Conservation (phyloP, 768 basidiomycete genomes). For the Nidula microcarpa region DNA sequence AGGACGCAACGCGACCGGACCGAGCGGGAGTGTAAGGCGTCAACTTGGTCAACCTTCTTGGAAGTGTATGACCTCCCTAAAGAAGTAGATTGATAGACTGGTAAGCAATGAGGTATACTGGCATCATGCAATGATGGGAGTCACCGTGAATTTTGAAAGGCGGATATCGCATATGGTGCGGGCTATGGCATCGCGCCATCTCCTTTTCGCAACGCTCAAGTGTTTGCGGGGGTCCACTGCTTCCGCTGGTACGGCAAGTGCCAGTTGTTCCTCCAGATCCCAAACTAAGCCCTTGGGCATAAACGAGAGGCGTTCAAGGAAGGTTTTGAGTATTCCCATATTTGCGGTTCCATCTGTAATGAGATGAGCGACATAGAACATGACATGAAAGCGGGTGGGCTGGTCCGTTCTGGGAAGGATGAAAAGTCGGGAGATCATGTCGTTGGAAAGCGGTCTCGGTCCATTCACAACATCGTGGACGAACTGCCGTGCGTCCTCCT, state of each 20-base stretch:
- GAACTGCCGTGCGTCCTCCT: slow-evolving; percentile 26
- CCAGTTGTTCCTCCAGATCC: slow-evolving; percentile 34
- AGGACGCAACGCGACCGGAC: slow-evolving; percentile 16
- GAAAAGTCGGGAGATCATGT: slow-evolving; percentile 36
- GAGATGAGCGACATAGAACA: slow-evolving; percentile 42
- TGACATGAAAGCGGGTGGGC: slow-evolving; percentile 31
- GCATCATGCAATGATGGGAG: slow-evolving; percentile 1
- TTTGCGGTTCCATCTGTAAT: slow-evolving; percentile 49
- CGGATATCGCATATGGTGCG: slow-evolving; percentile 29
- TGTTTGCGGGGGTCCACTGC: slow-evolving; percentile 27
- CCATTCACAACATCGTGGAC: slow-evolving; percentile 25
- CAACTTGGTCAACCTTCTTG: slow-evolving; percentile 31
- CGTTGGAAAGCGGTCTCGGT: slow-evolving; percentile 34
- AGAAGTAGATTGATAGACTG: not conserved
- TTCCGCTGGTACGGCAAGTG: slow-evolving; percentile 34
- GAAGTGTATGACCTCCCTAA: slow-evolving; percentile 59
- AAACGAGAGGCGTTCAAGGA: slow-evolving; percentile 39
- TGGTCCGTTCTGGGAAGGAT: slow-evolving; percentile 36
- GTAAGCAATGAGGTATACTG: too few relatives aligned
- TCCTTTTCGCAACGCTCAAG: slow-evolving; percentile 27
- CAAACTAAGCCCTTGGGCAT: slow-evolving; percentile 1
- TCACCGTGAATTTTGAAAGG: slow-evolving; percentile 29
- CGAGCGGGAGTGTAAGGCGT: slow-evolving; percentile 33
- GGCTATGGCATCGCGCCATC: slow-evolving; percentile 46
- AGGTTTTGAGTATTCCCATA: slow-evolving; percentile 34